Percentiles rank a stretch among this genome's conserved stretches.
These are phyloP conservation scores for Solanum gandarillasii DNA, from an alignment of 257 asterid genomes.

Conservation along the genomic window DNA sequence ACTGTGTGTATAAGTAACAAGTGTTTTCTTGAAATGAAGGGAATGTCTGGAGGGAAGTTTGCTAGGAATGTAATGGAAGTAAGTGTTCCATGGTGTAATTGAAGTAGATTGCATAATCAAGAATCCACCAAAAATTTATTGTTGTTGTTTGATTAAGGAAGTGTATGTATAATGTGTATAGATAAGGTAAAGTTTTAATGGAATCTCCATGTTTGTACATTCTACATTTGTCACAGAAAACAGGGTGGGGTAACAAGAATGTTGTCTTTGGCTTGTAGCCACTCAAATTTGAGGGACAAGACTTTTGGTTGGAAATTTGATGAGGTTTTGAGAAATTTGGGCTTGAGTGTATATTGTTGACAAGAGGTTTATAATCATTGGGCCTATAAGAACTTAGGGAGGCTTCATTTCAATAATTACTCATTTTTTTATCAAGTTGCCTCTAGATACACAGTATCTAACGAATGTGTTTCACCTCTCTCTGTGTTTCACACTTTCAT, in stretches of 20 bases:
- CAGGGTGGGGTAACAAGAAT: neutral
- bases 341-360: neutral
- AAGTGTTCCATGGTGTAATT: slow-evolving; percentile 50
- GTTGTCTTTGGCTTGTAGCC: neutral
- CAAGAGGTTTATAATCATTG: neutral
- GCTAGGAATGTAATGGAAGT: slow-evolving; percentile 54
- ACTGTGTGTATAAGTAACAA: slow-evolving; percentile 9
- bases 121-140: neutral
- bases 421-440: neutral
- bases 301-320: neutral
- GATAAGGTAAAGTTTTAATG: neutral
- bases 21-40: slow-evolving; percentile 18
- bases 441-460: too few relatives aligned
- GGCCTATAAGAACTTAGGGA: neutral
- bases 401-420: too few relatives aligned
- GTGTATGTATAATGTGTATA: neutral
- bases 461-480: neutral
- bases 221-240: neutral
- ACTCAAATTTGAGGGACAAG: neutral
- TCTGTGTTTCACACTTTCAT: neutral
- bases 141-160: neutral
- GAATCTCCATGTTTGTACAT: neutral
- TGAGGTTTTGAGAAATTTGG: neutral
- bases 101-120: slow-evolving; percentile 52
- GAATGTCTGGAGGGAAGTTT: slow-evolving; percentile 15